Evolutionary conservation across 306 rosid species (phyloP).

Genomic region (Corylus avellana): DNA sequence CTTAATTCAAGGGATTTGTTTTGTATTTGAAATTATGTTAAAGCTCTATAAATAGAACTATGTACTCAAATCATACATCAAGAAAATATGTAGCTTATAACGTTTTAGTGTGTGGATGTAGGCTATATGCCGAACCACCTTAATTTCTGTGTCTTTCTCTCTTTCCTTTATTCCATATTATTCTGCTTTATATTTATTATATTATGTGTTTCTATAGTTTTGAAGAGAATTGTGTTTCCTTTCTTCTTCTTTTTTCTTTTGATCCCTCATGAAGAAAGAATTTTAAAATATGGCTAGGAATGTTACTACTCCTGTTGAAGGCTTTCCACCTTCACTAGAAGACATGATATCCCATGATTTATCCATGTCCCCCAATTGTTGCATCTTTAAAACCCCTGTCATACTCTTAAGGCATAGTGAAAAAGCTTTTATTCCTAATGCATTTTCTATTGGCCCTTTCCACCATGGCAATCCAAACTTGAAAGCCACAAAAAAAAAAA

Average conservation of each 20-base stretch:
- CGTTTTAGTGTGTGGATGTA: too few species aligned
- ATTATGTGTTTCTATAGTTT: too few species aligned
- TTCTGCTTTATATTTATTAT: too few species aligned
- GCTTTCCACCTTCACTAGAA: neutral
- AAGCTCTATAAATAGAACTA: too few species aligned
- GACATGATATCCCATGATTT: neutral
- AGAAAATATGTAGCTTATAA: too few species aligned
- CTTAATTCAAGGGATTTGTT: too few species aligned
- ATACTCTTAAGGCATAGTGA: neutral
- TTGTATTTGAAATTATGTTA: too few species aligned
- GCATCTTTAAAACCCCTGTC: conserved; percentile 31
- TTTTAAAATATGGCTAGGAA: neutral
- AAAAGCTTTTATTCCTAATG: conserved; percentile 7
- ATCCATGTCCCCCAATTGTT: neutral
- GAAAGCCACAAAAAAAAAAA: neutral
- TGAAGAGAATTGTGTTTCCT: too few species aligned
- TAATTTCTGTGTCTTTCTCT: too few species aligned
- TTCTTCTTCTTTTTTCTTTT: neutral
- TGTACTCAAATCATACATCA: too few species aligned
- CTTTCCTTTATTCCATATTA: too few species aligned
- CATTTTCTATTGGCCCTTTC: conserved; percentile 25
- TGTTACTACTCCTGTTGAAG: neutral
- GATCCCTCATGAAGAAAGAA: neutral
- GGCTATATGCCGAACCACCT: too few species aligned
- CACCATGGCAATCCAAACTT: neutral